Evolutionary conservation across 2,329 filamentous ascomycete species (phyloP), one percentile per base, ranked within the genome.

Genomic region (Calonectria honghensis): DNA sequence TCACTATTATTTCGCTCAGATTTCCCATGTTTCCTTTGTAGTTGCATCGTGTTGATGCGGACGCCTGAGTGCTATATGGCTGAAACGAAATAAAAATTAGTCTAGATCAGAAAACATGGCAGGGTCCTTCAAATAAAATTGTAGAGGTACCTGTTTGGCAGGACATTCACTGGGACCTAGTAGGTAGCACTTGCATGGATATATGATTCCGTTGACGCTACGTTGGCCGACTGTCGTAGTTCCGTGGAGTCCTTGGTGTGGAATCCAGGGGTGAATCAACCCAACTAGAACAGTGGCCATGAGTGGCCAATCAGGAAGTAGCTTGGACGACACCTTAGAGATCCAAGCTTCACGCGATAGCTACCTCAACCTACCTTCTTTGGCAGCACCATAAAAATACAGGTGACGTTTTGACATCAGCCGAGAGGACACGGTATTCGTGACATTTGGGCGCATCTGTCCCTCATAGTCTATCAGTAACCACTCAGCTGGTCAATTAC

Each of bases 291-390:
- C 52, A 16, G 24, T 39, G 27, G 59, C 6, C 48, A 41, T 79
- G 61, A 65, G 48, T 72, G 73, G 68, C 81, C 81, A 82, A 82
- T 82, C 77, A 82, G 57, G 72, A 63, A 24, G 45, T 57, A 54
- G 18, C 52, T 61, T 72, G 74, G 78, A 79, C 79, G 77, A 80
- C 81, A 82, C 81, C 79, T 79, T 80, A 73, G 79, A 78, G 73
- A 75, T 69, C 75, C 74, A 73, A 80, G 75, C 78, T 80, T 78
- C 68, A 74, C 51, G 65, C 70, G 72, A 72, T 75, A 78, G 61
- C 73, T 73, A 70, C 70, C 67, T 68, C 35, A 31, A 59, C 35
- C 50, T 75, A 75, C 75, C 77, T 70, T 68, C 45, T 67, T 54
- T 48, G 50, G 48, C 45, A 64, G 41, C 72, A 68, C 73, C 77